Evolutionary conservation across 495 filamentous ascomycete genomes (phyloP).

Genomic region (Durotheca rogersii): DNA sequence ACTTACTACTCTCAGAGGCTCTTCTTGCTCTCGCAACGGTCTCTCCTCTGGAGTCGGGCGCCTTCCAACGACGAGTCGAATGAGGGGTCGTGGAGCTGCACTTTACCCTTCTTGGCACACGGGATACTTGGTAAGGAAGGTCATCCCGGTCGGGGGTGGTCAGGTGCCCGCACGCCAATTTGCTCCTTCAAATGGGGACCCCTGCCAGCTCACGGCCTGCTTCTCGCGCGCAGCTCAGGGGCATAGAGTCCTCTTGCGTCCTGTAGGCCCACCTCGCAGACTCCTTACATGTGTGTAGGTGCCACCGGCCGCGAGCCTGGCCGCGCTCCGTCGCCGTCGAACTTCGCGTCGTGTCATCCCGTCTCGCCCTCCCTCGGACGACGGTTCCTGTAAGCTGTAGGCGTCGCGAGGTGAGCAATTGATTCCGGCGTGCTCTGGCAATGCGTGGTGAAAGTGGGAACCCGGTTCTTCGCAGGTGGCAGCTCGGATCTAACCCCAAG

Average conservation of each 20-base stretch:
- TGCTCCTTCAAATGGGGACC: constrained; percentile 27
- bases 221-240: neutral
- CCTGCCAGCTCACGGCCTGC: constrained; percentile 15
- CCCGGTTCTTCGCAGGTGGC: no score
- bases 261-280: constrained; percentile 21
- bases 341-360: no score
- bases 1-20: no score
- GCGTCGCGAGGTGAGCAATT: no score
- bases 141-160: constrained; percentile 24
- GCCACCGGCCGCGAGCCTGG: no score
- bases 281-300: constrained; percentile 16
- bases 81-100: constrained; percentile 30
- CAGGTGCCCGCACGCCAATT: constrained; percentile 31
- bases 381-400: no score
- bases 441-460: no score
- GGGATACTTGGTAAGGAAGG: constrained; percentile 29
- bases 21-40: no score
- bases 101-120: constrained; percentile 24
- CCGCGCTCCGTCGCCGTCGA: no score
- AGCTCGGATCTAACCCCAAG: no score
- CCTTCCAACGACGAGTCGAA: constrained; percentile 23
- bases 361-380: no score
- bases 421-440: no score
- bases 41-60: constrained; percentile 12
- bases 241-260: neutral